A percentile compares a stretch with the other conserved stretches of the same genome.
Evolutionary conservation across 345 rosid species (phyloP).

Genomic region (Hypericum perforatum): DNA sequence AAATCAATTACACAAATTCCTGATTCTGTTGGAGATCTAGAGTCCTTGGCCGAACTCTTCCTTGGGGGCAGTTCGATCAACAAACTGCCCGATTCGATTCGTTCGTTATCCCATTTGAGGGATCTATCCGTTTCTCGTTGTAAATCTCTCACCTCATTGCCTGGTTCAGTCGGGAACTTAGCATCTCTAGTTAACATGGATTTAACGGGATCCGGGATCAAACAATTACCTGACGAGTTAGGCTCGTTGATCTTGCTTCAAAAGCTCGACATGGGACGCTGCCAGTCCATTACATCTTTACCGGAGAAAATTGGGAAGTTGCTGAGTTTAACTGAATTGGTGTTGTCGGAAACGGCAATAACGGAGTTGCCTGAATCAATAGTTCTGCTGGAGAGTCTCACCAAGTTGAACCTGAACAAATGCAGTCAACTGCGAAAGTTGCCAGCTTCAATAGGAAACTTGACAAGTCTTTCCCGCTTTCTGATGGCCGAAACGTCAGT

Average conservation of each 20-base stretch:
- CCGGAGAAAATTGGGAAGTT: not conserved
- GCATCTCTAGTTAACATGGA: not conserved
- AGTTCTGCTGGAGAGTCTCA: not conserved
- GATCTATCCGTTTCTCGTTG: not conserved
- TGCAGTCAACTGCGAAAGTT: not conserved
- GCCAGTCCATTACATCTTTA: not conserved
- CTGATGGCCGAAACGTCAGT: not conserved
- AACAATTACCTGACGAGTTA: not conserved
- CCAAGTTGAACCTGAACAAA: not conserved
- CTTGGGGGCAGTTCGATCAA: not conserved
- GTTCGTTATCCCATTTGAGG: not conserved
- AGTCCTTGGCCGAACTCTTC: slow-evolving; percentile 4
- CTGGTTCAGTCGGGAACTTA: not conserved
- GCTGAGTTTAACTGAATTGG: not conserved
- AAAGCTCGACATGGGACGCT: not conserved
- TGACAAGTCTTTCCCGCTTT: not conserved
- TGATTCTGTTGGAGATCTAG: slow-evolving; percentile 13
- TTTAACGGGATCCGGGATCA: not conserved
- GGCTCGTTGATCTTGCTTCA: not conserved
- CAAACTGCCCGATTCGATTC: not conserved
- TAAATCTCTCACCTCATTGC: not conserved
- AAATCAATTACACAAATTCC: slow-evolving; percentile 11
- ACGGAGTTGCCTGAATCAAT: slow-evolving; percentile 1
- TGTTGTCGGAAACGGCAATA: not conserved
- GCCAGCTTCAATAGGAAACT: not conserved